A percentile compares a stretch with the other conserved stretches of the same genome.
phyloP scores from a whole-genome alignment of 225 moss, liverwort and hornwort species.

The Anthoceros angustus region DNA sequence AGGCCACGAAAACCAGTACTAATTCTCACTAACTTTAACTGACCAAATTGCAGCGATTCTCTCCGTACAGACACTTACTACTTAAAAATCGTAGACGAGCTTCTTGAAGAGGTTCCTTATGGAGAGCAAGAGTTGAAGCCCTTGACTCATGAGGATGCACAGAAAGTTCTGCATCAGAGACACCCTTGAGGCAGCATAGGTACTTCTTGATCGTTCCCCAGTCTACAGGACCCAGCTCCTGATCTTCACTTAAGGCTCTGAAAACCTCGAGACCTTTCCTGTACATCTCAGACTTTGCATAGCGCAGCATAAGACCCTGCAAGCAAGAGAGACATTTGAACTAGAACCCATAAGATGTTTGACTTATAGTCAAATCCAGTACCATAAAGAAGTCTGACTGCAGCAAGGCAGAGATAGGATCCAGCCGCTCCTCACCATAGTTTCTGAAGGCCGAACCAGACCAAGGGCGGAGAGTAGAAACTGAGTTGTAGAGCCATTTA shows the following conservation, averaged over 20 bases:
- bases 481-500: slow-evolving; percentile 84
- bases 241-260: slow-evolving; percentile 74
- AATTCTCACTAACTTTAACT: too few species aligned
- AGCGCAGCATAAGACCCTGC: slow-evolving; percentile 51
- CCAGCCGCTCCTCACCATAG: slow-evolving; percentile 36
- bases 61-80: slow-evolving; percentile 19
- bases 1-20: too few species aligned
- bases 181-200: slow-evolving; percentile 38
- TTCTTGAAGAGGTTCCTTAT: slow-evolving; percentile 47
- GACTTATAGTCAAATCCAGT: too few species aligned
- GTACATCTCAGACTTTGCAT: slow-evolving; percentile 71
- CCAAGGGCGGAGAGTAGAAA: slow-evolving; percentile 49
- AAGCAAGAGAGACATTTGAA: background rate
- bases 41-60: too few species aligned
- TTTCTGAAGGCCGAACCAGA: slow-evolving; percentile 47
- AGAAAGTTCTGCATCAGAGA: slow-evolving; percentile 13
- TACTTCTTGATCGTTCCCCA: slow-evolving; percentile 62
- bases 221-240: slow-evolving; percentile 90
- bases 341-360: too few species aligned
- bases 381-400: background rate
- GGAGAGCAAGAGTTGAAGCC: slow-evolving; percentile 26
- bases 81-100: slow-evolving; percentile 67
- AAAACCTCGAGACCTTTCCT: slow-evolving; percentile 69
- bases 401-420: background rate
- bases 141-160: slow-evolving; percentile 55